Conservation (phyloP, 495 filamentous ascomycete genomes). For the Xylaria acuta region DNA sequence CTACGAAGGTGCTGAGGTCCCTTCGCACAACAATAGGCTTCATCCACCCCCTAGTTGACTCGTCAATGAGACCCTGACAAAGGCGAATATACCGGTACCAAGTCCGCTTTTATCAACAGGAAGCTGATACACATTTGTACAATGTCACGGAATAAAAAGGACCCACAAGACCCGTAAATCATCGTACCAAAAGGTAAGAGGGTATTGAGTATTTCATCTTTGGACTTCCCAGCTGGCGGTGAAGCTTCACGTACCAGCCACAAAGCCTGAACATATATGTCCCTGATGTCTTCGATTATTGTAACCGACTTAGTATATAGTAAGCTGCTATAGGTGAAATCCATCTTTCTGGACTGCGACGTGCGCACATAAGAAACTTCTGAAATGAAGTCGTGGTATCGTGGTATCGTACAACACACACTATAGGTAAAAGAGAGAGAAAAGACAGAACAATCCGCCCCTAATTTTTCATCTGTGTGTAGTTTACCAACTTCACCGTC, state of each 20-base stretch:
- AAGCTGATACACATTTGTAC: neutral
- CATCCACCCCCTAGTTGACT: neutral
- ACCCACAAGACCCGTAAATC: neutral
- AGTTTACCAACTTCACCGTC: constrained; percentile 1
- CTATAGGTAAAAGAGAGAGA: neutral
- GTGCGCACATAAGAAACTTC: neutral
- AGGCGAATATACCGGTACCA: too few species aligned
- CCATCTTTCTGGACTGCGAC: neutral
- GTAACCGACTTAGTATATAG: neutral
- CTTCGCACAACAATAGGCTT: neutral
- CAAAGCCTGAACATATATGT: neutral
- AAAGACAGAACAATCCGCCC: constrained; percentile 5
- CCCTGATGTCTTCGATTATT: constrained; percentile 1
- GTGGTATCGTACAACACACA: constrained; percentile 18
- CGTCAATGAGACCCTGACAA: neutral
- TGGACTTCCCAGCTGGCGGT: neutral
- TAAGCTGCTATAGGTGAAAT: neutral
- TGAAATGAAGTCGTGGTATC: neutral
- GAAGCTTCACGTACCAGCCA: constrained; percentile 17
- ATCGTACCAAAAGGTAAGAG: neutral
- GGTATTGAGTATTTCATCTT: neutral
- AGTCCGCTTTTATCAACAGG: too few species aligned
- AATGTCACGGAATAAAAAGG: neutral
- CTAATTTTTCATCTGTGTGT: neutral
- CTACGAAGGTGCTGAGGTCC: neutral